These are phyloP conservation scores for Fragaria ananassa DNA, from an alignment of 306 rosid genomes.

Conservation along the genomic window DNA sequence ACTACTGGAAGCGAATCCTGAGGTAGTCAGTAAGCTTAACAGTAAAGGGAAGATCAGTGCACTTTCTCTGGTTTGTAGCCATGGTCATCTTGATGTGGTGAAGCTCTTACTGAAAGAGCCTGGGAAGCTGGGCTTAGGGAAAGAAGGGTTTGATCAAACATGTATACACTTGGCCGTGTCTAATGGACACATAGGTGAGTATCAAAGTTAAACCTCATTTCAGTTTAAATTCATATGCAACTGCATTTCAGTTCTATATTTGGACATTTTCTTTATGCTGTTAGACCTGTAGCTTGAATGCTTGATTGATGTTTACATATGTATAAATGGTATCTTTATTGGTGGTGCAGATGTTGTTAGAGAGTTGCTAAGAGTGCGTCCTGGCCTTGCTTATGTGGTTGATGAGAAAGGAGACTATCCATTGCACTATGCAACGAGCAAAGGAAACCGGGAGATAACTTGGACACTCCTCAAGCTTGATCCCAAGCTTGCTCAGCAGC, in stretches of 20 bases:
- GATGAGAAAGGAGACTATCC: constrained; percentile 58
- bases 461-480: constrained; percentile 49
- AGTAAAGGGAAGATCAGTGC: constrained; percentile 31
- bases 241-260: neutral
- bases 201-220: neutral
- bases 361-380: constrained; percentile 44
- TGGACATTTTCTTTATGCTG: neutral
- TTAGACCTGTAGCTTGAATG: too few relatives aligned
- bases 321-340: neutral
- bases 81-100: constrained; percentile 49
- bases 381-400: constrained; percentile 30
- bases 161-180: constrained; percentile 63
- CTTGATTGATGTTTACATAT: too few relatives aligned
- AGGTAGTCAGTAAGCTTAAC: constrained; percentile 32
- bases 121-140: constrained; percentile 28
- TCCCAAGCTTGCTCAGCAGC: constrained; percentile 34
- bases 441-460: constrained; percentile 48
- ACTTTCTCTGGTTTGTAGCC: constrained; percentile 38
- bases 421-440: constrained; percentile 46
- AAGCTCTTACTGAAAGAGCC: constrained; percentile 34
- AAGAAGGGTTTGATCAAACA: constrained; percentile 37
- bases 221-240: neutral
- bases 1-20: constrained; percentile 36
- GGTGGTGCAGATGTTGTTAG: constrained; percentile 51
- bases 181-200: constrained; percentile 54